These are phyloP conservation scores for Phialophora verrucosa DNA, from an alignment of 2,329 filamentous ascomycete species.

Conservation along the genomic window DNA sequence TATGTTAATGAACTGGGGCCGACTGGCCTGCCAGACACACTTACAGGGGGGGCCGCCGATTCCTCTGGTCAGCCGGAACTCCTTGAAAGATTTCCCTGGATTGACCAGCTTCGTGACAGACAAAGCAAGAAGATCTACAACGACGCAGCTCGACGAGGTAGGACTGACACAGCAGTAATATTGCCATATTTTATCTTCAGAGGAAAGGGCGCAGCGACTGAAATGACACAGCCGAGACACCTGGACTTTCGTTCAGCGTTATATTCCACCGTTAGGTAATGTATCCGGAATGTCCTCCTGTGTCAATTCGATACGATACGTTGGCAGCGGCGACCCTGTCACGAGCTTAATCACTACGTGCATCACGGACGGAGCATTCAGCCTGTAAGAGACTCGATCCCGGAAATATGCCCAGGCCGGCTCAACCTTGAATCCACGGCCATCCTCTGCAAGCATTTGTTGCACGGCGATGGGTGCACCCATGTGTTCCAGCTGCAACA, in stretches of 20 bases:
- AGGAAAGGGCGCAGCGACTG: neutral
- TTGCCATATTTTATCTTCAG: neutral
- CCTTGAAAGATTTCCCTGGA: neutral
- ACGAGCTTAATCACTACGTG: constrained; percentile 1
- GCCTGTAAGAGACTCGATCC: neutral
- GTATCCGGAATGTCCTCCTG: neutral
- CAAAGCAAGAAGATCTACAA: neutral
- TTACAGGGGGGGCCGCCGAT: too few species aligned
- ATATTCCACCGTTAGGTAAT: neutral
- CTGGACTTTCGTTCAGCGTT: neutral
- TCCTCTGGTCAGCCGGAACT: too few species aligned
- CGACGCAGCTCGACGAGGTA: neutral
- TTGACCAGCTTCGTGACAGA: neutral
- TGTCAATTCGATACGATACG: neutral
- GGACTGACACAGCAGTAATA: too few species aligned
- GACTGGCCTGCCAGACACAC: too few species aligned
- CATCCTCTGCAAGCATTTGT: neutral
- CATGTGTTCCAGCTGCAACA: neutral
- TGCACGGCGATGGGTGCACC: neutral
- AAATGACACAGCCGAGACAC: neutral
- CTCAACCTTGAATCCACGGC: neutral
- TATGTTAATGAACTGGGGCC: too few species aligned
- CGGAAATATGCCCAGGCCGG: neutral
- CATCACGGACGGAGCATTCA: neutral
- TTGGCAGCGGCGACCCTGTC: neutral